phyloP scores from a whole-genome alignment of 1,284 basidiomycete genomes.

The Athelia sp. region DNA sequence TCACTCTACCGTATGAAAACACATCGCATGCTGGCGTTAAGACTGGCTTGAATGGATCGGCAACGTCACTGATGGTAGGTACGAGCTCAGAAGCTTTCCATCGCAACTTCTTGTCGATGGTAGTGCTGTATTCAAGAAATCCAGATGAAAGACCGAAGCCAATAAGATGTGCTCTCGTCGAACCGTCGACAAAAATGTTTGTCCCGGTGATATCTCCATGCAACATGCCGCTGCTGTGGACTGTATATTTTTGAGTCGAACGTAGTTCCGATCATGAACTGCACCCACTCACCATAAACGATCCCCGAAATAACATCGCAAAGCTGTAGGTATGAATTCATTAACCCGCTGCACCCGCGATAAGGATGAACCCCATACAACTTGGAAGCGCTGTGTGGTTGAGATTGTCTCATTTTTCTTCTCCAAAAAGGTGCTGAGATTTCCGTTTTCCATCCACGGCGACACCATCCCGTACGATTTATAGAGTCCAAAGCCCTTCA shows the following conservation, averaged over 20 bases:
- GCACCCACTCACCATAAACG: slow-evolving; percentile 30
- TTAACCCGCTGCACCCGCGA: too few relatives aligned
- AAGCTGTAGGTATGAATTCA: not conserved
- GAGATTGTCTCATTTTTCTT: too few relatives aligned
- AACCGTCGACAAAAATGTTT: not conserved
- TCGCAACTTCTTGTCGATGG: not conserved
- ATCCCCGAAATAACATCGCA: not conserved
- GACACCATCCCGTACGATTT: too few relatives aligned
- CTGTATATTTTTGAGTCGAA: too few relatives aligned
- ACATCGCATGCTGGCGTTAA: not conserved
- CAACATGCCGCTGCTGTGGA: too few relatives aligned
- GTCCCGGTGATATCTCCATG: not conserved
- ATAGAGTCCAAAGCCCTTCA: too few relatives aligned
- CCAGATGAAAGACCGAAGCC: not conserved
- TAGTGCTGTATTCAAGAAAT: too few relatives aligned
- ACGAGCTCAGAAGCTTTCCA: not conserved
- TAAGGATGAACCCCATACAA: too few relatives aligned
- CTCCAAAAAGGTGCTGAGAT: too few relatives aligned
- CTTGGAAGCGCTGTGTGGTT: too few relatives aligned
- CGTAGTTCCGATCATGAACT: slow-evolving; percentile 1
- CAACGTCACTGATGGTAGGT: not conserved
- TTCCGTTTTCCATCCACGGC: too few relatives aligned
- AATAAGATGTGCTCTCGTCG: not conserved
- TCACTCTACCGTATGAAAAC: not conserved
- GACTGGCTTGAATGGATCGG: not conserved